phyloP scores from a whole-genome alignment of 495 filamentous ascomycete species.

The Tuber brumale region DNA sequence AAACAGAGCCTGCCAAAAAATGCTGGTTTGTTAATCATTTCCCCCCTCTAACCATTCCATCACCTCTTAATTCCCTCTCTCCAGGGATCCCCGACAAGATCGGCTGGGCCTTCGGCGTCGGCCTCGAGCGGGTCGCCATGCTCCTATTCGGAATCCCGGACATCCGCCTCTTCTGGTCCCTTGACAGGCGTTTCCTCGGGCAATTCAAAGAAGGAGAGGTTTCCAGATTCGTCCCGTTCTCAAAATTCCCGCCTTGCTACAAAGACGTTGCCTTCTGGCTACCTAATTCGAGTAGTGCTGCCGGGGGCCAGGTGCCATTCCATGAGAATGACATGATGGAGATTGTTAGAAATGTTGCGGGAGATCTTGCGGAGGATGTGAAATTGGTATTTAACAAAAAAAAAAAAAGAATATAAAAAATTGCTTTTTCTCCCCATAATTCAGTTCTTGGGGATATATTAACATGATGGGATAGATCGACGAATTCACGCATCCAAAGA shows the following conservation, averaged over 20 bases:
- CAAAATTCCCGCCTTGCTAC: constrained; percentile 76
- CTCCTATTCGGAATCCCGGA: constrained; percentile 90
- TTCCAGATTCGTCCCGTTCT: constrained; percentile 73
- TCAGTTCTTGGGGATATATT: not conserved
- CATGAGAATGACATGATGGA: constrained; percentile 99
- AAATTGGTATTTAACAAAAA: constrained; percentile 45
- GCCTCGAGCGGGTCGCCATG: constrained; percentile 92
- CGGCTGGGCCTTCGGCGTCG: constrained; percentile 94
- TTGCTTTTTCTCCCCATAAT: not conserved
- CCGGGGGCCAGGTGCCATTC: constrained; percentile 49
- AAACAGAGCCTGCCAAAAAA: constrained; percentile 70
- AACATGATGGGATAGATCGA: constrained; percentile 49
- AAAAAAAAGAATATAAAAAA: not conserved
- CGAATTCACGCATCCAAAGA: constrained; percentile 84
- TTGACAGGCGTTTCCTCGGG: constrained; percentile 68
- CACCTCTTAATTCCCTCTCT: not conserved
- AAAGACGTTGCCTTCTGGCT: constrained; percentile 96
- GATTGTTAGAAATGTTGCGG: constrained; percentile 69
- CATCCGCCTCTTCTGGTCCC: constrained; percentile 95
- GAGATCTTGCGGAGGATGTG: constrained; percentile 83
- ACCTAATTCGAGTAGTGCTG: constrained; percentile 46
- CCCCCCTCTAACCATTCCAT: not conserved
- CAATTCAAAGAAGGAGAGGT: constrained; percentile 63
- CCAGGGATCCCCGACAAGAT: constrained; percentile 59
- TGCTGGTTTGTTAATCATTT: constrained; percentile 47